These are phyloP conservation scores for Fusarium solani-melongenae DNA, from an alignment of 2,329 filamentous ascomycete species.

Conservation along the genomic window DNA sequence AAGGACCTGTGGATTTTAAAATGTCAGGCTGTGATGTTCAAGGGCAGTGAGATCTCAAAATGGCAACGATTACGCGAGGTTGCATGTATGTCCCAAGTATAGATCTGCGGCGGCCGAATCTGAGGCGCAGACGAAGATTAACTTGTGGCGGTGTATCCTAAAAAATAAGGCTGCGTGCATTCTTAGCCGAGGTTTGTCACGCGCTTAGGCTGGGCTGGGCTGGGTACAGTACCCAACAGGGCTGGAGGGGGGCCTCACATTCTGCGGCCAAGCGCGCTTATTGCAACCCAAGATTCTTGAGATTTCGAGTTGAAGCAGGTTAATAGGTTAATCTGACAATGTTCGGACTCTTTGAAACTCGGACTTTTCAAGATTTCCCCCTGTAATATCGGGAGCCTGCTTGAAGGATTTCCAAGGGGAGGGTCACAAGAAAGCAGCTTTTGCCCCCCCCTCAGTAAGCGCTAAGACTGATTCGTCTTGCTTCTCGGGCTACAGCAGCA, in stretches of 20 bases:
- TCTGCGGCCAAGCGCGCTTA: background rate
- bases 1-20: background rate
- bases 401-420: background rate
- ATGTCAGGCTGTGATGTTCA: background rate
- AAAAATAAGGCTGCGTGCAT: background rate
- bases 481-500: background rate
- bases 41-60: background rate
- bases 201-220: background rate
- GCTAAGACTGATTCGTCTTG: background rate
- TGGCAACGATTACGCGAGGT: background rate
- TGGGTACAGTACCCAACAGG: background rate
- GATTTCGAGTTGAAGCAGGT: background rate
- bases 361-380: background rate
- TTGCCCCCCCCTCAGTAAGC: background rate
- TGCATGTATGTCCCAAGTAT: background rate
- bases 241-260: background rate
- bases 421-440: background rate
- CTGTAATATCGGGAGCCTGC: background rate
- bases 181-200: background rate
- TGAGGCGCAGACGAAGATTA: background rate
- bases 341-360: background rate
- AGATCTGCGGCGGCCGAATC: background rate
- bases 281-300: background rate
- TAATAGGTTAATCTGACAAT: background rate
- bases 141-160: background rate